Evolutionary conservation across 1,139 yeast genomes (phyloP), one percentile per base, ranked within the genome.

Genomic region (Candida smagusa): DNA sequence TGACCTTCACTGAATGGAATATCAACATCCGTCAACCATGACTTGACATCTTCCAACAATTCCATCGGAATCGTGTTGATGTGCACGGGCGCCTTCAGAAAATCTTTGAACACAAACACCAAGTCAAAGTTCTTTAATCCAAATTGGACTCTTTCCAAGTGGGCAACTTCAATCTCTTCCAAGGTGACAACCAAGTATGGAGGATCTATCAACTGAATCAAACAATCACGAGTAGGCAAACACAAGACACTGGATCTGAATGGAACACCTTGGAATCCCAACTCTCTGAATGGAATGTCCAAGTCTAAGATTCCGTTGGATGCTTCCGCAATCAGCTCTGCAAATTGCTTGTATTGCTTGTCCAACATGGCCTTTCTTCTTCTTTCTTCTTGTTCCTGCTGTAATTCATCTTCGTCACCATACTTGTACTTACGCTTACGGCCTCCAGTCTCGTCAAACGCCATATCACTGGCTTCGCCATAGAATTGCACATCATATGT

Each of bases 371-470:
- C 85, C 53, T 95, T 85, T 61, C 96, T 79, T 61, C 94, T 78
- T 65, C 97, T 82, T 66, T 92, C 99, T 63, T 92, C 97, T 65
- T 92, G 97, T 66, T 94, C 99, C 62, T 92, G 97, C 64, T 94
- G 98, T 48, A 94, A 72, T 65, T 92, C 99, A 62, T 92, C 98
- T 63, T 92, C 98, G 59, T 92, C 99, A 38, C 98, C 99, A 56
- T 92, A 92, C 57, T 96, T 71, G 71, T 89, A 87, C 49, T 84
- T 83, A 61, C 86, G 72, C 71, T 89, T 87, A 46, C 95, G 79
- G 44, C 95, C 95, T 44, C 97, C 96, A 27, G 99, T 92, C 64
- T 92, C 99, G 63, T 92, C 99, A 54, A 88, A 89, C 2, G 96
- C 84, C 75, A 90, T 85, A 59, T 92, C 99, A 36, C 95, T 81